phyloP scores from a whole-genome alignment of 352 stramenopile genomes.

The Phytophthora niederhauseri region DNA sequence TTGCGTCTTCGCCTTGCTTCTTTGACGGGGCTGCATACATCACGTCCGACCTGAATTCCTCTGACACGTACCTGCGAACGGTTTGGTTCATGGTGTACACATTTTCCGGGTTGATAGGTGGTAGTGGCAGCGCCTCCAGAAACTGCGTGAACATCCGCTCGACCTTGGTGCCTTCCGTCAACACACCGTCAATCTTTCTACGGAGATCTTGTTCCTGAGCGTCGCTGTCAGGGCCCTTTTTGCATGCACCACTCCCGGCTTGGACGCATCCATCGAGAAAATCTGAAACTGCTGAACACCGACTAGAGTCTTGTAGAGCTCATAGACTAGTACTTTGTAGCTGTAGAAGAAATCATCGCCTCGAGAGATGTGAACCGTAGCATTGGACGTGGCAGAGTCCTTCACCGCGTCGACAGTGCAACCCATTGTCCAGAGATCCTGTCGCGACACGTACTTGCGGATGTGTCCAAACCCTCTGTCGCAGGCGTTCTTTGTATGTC shows the following conservation, averaged over 20 bases:
- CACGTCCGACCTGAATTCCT: not conserved
- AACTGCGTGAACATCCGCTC: not conserved
- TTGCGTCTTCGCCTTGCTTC: not conserved
- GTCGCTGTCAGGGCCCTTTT: not conserved
- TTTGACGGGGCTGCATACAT: not conserved
- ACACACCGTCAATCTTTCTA: conserved; percentile 7
- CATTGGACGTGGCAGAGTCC: not conserved
- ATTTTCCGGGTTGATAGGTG: not conserved
- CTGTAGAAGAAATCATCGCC: conserved; percentile 6
- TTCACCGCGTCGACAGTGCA: not conserved
- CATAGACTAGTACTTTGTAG: conserved; percentile 13
- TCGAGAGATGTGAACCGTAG: conserved; percentile 4
- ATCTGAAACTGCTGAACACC: conserved; percentile 3
- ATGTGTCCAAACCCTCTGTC: not conserved
- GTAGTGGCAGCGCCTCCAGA: not conserved
- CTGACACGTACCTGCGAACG: not conserved
- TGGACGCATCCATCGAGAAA: not conserved
- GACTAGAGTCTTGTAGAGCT: conserved; percentile 8
- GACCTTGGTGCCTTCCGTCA: not conserved
- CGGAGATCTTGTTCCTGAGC: conserved; percentile 11
- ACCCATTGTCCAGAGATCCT: not conserved
- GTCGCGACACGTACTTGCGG: not conserved
- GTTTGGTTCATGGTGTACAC: not conserved
- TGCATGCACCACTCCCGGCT: conserved; percentile 2
- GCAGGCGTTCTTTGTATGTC: not conserved